Evolutionary conservation across 1,139 yeast species (phyloP).

Genomic region (Hyphopichia khmerensis): DNA sequence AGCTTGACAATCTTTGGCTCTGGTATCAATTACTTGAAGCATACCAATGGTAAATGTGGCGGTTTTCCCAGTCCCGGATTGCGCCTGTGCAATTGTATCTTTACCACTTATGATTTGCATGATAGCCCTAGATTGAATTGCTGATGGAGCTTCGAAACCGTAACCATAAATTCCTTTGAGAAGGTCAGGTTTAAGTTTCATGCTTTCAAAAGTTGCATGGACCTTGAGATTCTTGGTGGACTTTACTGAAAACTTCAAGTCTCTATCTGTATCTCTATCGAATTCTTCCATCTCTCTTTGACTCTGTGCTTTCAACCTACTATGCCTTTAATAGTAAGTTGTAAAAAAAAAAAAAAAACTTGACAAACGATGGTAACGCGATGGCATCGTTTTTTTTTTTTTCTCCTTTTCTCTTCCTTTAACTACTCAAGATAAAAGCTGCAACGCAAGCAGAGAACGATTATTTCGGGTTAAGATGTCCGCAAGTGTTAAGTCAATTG

Average conservation of each 20-base stretch:
- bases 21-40: conserved; percentile 75
- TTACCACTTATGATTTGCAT: conserved; percentile 87
- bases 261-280: conserved; percentile 56
- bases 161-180: conserved; percentile 79
- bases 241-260: conserved; percentile 51
- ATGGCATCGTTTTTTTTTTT: conserved; percentile 7
- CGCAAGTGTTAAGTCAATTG: conserved; percentile 18
- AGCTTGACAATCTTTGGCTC: conserved; percentile 72
- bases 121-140: conserved; percentile 93
- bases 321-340: background rate
- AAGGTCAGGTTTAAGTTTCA: conserved; percentile 70
- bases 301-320: background rate
- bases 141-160: conserved; percentile 93
- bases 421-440: background rate
- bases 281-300: conserved; percentile 36
- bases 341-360: background rate
- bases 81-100: conserved; percentile 96
- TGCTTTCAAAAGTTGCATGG: conserved; percentile 70
- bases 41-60: conserved; percentile 94
- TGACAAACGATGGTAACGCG: conserved; percentile 2
- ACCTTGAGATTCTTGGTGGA: conserved; percentile 64
- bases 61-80: conserved; percentile 97
- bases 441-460: background rate
- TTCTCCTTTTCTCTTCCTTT: background rate
- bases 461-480: background rate